Base-by-base conservation (phyloP, 352 stramenopile genomes). In the Aphanomyces astaci region DNA sequence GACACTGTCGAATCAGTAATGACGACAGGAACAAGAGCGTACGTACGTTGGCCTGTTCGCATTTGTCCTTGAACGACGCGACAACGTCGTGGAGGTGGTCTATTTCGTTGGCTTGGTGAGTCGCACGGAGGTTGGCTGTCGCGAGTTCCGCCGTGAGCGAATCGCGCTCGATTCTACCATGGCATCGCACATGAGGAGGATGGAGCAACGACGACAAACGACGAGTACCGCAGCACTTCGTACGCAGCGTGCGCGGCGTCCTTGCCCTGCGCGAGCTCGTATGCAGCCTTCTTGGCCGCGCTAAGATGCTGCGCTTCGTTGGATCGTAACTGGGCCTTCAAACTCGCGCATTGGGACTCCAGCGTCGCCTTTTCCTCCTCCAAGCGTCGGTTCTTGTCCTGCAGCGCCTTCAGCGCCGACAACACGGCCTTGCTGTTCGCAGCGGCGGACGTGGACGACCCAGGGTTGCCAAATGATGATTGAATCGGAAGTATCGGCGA, bases 321-420 rank as follows among this genome's bases (percentile, higher is more conserved):
- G 4, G 48, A 62, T 30, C 66, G 28, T 64, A 87, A 72, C 76
- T 89, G 87, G 9, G 84, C 72, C 56, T 87, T 86, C 32, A 76
- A 40, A 64, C 86, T 79, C 2, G 78, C 88, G n/a, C 87, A 71
- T 67, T 92, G 73, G 54, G 87, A 75, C 39, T 72, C 73, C 33
- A 89, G 72, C 43, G 68, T 72, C 43, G 84, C 82, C 10, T 80
- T 76, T 60, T 92, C 82, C 28, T 85, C 73, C 64, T 92, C 84
- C 0, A 92, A 72, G 4, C 82, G 76, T 13, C 73, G 72, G 40
- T 90, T 89, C 55, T 92, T 92, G 71, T 92, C 80, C 39, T 92
- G 84, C 4, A 92, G 77, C 0, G 84, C 84, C 64, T 92, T 92
- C 15, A 92, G 67, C 28, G 84, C 84, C 0, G 79, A 87, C 4